Evolutionary conservation across 331 rosid genomes (phyloP), one percentile per base, ranked within the genome.

Genomic region (Malus hybrid): DNA sequence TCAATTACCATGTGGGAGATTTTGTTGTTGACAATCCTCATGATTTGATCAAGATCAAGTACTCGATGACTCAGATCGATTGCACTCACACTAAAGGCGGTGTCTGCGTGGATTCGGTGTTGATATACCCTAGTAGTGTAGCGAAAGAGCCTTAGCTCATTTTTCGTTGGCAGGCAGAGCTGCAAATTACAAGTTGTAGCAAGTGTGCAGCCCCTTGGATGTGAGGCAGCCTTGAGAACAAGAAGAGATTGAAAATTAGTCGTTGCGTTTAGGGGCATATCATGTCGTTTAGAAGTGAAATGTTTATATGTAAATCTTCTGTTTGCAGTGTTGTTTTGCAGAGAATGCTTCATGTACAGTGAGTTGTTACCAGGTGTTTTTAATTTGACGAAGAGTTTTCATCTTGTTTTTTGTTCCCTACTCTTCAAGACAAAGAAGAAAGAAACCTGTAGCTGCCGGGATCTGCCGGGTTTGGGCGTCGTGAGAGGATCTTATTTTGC

Each of bases 71-170:
- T n/a, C 90, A 87, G 83, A 87, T 87, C 44, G 90, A 87, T 48
- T 87, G 90, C 44, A 87, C 90, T 6, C 90, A 87, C 90, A 87
- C 87, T 68, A 87, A 87, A 84, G 90, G 90, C 14, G 90, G 90
- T 20, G 78, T 87, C 24, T 84, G 83, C 75, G 80, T 87, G 28
- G 86, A 87, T 76, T 84, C 85, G 63, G 85, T 87, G 29, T 74
- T 84, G 20, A 78, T 87, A 61, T 52, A 32, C 32, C 88, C 85
- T 15, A 56, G 66, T n/a, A n/a, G 74, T 42, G 61, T 66, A 12
- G 73, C 80, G 55, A 69, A 80, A 73, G 67, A 55, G 34, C 46
- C 44, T 36, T 75, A 48, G 80, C 70, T n/a, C 46, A 19, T 7
- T 46, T 72, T 69, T 68, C 50, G 14, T 78, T 44, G 27, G 67